Percentiles rank a stretch among this genome's conserved stretches.
phyloP scores from a whole-genome alignment of 2,329 filamentous ascomycete genomes.

The Beauveria sp. region DNA sequence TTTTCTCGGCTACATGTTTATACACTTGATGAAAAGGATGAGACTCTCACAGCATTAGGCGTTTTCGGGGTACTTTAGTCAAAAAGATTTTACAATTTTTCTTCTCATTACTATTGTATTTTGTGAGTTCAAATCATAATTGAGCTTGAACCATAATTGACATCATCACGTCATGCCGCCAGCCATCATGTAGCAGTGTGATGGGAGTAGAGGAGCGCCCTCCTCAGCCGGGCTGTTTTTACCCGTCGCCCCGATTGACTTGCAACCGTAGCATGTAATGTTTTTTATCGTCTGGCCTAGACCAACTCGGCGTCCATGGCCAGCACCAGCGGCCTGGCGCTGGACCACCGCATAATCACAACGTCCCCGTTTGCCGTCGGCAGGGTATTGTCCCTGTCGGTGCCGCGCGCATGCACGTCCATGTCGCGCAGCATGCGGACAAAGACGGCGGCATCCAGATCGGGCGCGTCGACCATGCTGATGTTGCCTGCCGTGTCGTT shows the following conservation, averaged over 20 bases:
- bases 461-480: conserved; percentile 86
- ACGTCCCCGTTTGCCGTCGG: conserved; percentile 55
- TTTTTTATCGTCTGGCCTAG: conserved; percentile 22
- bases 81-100: neutral
- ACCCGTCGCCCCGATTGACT: neutral
- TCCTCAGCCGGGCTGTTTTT: neutral
- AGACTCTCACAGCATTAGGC: conserved; percentile 9
- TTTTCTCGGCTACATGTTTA: neutral
- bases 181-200: neutral
- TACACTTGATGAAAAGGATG: neutral
- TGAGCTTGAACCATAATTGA: neutral
- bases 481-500: conserved; percentile 87
- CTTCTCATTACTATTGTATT: neutral
- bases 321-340: conserved; percentile 56
- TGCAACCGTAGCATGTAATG: neutral
- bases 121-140: neutral
- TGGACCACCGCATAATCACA: conserved; percentile 65
- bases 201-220: neutral
- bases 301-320: conserved; percentile 51
- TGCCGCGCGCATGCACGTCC: conserved; percentile 52
- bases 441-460: conserved; percentile 78
- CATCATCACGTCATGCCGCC: neutral
- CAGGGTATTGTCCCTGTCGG: conserved; percentile 54
- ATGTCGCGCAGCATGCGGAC: conserved; percentile 60
- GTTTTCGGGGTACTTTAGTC: conserved; percentile 3